phyloP scores from a whole-genome alignment of 805 yeast species.

The Candida namnaoensis region DNA sequence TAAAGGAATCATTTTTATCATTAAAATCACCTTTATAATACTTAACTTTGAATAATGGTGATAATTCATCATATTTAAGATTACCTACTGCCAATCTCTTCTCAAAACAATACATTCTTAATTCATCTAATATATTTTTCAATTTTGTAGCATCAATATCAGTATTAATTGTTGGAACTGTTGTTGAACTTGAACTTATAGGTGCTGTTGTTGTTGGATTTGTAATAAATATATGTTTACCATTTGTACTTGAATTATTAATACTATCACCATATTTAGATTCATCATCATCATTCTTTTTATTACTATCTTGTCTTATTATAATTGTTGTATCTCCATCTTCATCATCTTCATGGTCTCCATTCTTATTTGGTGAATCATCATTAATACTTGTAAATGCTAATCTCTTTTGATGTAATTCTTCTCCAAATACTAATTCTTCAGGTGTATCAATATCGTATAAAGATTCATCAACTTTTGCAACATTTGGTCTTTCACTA shows the following conservation, averaged over 20 bases:
- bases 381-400: slow-evolving; percentile 18
- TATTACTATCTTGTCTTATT: too few species aligned
- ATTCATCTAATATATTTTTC: not conserved
- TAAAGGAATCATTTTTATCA: not conserved
- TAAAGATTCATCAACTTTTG: slow-evolving; percentile 17
- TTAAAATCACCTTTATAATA: not conserved
- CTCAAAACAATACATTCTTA: not conserved
- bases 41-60: not conserved
- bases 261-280: too few species aligned
- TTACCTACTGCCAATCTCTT: not conserved
- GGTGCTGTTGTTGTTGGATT: too few species aligned
- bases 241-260: too few species aligned
- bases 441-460: slow-evolving; percentile 32
- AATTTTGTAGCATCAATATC: too few species aligned
- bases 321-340: too few species aligned
- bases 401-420: slow-evolving; percentile 27
- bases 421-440: slow-evolving; percentile 34
- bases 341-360: too few species aligned
- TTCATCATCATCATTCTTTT: too few species aligned
- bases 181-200: too few species aligned
- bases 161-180: too few species aligned
- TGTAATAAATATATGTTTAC: too few species aligned
- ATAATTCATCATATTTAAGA: not conserved
- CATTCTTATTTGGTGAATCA: too few species aligned
- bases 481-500: slow-evolving; percentile 26